Percentiles rank a stretch among this genome's conserved stretches.
Conservation (phyloP, 768 basidiomycete genomes). For the Leccinellum luteum region DNA sequence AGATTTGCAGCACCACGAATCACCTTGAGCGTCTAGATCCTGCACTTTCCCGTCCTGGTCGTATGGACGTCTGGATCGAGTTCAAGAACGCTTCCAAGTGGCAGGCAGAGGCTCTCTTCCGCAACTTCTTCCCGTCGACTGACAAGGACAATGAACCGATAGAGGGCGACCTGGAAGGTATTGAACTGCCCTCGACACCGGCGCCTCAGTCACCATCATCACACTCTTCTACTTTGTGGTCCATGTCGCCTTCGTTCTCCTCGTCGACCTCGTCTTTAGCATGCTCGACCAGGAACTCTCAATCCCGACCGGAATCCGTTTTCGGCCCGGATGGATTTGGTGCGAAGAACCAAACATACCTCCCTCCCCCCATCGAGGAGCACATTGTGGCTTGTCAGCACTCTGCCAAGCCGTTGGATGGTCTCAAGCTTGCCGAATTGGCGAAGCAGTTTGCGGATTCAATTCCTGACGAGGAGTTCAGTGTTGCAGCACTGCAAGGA, state of each 20-base stretch:
- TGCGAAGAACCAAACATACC: conserved; percentile 55
- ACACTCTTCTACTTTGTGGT: conserved; percentile 47
- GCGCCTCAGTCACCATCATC: conserved; percentile 43
- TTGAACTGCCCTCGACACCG: conserved; percentile 41
- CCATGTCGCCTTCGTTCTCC: conserved; percentile 42
- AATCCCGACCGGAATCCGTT: conserved; percentile 20
- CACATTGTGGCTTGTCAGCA: conserved; percentile 58
- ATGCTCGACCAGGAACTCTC: conserved; percentile 30
- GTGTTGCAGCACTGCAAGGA: conserved; percentile 87
- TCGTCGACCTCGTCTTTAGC: conserved; percentile 41
- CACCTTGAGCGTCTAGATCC: conserved; percentile 90
- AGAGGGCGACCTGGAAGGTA: conserved; percentile 44
- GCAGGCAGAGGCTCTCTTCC: conserved; percentile 85
- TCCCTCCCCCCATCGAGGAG: conserved; percentile 63
- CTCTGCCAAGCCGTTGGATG: conserved; percentile 64
- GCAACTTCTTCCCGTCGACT: conserved; percentile 85
- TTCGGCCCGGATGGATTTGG: conserved; percentile 38
- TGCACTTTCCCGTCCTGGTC: conserved; percentile 87
- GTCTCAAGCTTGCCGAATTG: conserved; percentile 58
- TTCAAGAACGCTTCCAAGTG: conserved; percentile 84
- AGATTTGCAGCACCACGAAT: conserved; percentile 67
- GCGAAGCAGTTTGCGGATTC: conserved; percentile 78
- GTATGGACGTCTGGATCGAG: conserved; percentile 91
- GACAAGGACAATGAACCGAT: conserved; percentile 45
- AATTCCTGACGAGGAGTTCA: conserved; percentile 84